Evolutionary conservation across 2,329 filamentous ascomycete genomes (phyloP).

Genomic region (Alternaria gansuensis): DNA sequence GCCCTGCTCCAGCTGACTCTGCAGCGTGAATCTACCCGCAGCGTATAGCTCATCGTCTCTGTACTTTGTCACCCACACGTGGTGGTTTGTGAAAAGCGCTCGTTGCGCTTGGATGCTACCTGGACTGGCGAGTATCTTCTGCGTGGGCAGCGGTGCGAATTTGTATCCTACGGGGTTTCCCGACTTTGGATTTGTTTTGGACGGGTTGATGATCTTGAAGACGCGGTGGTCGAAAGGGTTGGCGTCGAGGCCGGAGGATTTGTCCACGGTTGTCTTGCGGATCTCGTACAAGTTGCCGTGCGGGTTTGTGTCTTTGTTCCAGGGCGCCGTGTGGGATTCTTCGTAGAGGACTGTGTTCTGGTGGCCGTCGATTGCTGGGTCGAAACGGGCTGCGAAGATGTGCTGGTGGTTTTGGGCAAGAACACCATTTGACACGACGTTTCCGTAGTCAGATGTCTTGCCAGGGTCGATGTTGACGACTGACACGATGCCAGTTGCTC

Average conservation of each 20-base stretch:
- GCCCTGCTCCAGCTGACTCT: conserved; percentile 55
- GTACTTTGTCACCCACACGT: conserved; percentile 65
- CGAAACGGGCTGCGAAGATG: conserved; percentile 66
- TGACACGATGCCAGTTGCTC: conserved; percentile 73
- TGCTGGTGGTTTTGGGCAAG: conserved; percentile 76
- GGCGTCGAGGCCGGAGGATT: conserved; percentile 61
- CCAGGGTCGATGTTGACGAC: conserved; percentile 68
- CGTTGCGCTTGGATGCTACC: conserved; percentile 58
- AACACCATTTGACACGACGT: conserved; percentile 69
- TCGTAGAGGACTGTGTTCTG: conserved; percentile 64
- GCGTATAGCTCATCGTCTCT: conserved; percentile 62
- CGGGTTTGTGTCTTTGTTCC: conserved; percentile 65
- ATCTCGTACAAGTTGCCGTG: conserved; percentile 69
- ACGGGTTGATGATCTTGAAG: conserved; percentile 64
- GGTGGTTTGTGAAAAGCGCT: conserved; percentile 60
- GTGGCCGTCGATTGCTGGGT: conserved; percentile 69
- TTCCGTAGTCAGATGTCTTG: conserved; percentile 65
- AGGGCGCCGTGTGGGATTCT: conserved; percentile 61
- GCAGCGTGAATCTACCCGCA: conserved; percentile 59
- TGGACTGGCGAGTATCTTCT: conserved; percentile 60
- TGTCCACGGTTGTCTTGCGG: conserved; percentile 58
- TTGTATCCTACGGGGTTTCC: conserved; percentile 61
- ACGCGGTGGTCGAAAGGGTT: conserved; percentile 64
- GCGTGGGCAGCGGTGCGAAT: conserved; percentile 58
- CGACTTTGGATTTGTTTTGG: conserved; percentile 56